Base-by-base conservation (phyloP, 768 basidiomycete species). In the Pleurotus tuoliensis region DNA sequence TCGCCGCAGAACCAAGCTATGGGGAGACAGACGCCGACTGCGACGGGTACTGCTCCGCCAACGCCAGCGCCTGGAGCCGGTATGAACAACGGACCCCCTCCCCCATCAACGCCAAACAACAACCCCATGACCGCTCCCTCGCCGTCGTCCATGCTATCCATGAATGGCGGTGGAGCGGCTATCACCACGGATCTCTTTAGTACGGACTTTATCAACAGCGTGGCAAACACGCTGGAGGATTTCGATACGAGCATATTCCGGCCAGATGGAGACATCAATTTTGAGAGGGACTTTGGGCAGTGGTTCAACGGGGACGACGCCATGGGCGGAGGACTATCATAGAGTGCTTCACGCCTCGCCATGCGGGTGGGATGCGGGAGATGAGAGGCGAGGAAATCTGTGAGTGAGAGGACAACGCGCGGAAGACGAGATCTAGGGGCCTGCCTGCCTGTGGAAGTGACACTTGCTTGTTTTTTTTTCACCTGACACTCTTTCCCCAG, bases 271-370 rank as follows among this genome's bases (percentile, higher is more conserved):
- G 73, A 80, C 57, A 69, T 87, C 65, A 82, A 86, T 63, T 87
- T 88, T 61, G 87, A 87, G 67, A 74, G 85, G 64, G 87, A 88
- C 63, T 89, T 89, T 69, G 83, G 84, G 55, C 83, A 87, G 63
- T 89, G 87, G 87, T 88, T 90, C 62, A 85, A 83, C 64, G 79
- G 78, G 5, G 80, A 84, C 54, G 80, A 80, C 45, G 67, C 69
- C 38, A 24, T 57, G 48, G 61, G 65, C 30, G 30, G 30, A 34
- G 30, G 30, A 4, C 30, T 34, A 34, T 34, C 30, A 34, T 34
- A 34, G 30, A 34, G 30, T 34, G 30, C 30, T 3, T 4, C 11
- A 11, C 30, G 30, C 30, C 9, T 3, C 9, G 11, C 30, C 30
- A 34, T 34, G 11, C 30, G 11, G 30, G 30, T 34, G 30, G 30